Evolutionary conservation across 2,329 filamentous ascomycete genomes (phyloP).

Genomic region (Phaeosphaeria sp.): DNA sequence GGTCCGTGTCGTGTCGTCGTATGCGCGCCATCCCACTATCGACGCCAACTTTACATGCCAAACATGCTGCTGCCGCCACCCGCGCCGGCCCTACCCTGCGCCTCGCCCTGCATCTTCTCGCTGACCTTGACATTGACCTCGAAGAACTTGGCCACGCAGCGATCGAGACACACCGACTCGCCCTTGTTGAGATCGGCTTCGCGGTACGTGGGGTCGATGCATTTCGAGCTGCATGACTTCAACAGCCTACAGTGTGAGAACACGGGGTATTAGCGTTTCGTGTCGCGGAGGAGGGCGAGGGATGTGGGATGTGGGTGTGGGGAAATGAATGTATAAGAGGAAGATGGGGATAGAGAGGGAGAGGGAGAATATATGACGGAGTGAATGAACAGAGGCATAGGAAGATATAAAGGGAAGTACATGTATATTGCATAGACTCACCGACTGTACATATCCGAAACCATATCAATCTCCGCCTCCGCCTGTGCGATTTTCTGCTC

Average conservation of each 20-base stretch:
- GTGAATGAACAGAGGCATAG: too few relatives aligned
- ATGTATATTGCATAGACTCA: constrained; percentile 50
- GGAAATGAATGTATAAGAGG: neutral
- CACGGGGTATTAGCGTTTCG: neutral
- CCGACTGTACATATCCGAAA: constrained; percentile 98
- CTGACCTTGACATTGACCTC: constrained; percentile 98
- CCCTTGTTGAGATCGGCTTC: constrained; percentile 98
- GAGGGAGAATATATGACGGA: neutral
- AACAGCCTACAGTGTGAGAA: constrained; percentile 66
- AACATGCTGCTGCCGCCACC: constrained; percentile 33
- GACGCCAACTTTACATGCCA: constrained; percentile 14
- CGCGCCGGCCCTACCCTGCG: constrained; percentile 61
- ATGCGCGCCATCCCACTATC: too few relatives aligned
- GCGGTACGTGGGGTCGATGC: constrained; percentile 89
- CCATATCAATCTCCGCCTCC: constrained; percentile 96
- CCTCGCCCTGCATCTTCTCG: constrained; percentile 93
- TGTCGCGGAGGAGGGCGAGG: neutral
- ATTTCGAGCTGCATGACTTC: constrained; percentile 91
- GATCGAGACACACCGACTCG: constrained; percentile 97
- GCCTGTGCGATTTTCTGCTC: constrained; percentile 97
- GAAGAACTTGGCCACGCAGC: constrained; percentile 98
- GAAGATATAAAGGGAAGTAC: neutral
- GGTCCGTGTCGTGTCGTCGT: too few relatives aligned
- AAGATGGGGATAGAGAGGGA: neutral
- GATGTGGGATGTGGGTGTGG: neutral